Base-by-base conservation (phyloP, 2,329 filamentous ascomycete genomes). In the Colletotrichum orbiculare region DNA sequence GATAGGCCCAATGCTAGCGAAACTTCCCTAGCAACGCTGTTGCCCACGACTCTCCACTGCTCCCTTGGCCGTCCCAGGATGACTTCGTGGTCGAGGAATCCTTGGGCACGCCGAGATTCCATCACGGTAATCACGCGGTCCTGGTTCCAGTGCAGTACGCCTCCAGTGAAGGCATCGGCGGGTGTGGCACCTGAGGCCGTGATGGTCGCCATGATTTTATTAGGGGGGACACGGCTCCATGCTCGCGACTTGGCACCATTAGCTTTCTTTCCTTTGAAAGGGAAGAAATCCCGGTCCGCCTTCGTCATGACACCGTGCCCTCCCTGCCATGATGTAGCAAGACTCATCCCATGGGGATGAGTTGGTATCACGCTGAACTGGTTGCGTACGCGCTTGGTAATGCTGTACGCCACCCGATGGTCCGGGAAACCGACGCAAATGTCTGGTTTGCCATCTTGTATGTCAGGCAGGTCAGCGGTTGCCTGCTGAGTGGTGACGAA, bases 11-110 rank as follows among this genome's bases (percentile, higher is more conserved):
- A 73, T 0, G 87, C 87, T 15, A 93, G 75, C 0, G 91, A 86
- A 1, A 92, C 85, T 33, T 87, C 85, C 8, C 91, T 80, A 3
- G 91, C 87, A 0, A 96, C 92, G 35, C 89, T 92, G 74, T 96
- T 96, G 0, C 93, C 93, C 0, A 94, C 81, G 17, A 92, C 86
- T 59, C 83, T 85, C 78, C 86, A 89, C 71, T 92, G 89, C 2
- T 88, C 78, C 0, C 42, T 9, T 0, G 83, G 74, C 0, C 58
- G 71, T 0, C 92, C 92, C 1, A 94, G 74, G 1, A 96, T 74
- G 0, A 94, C 83, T 62, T 95, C 92, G 6, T 88, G 68, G 60
- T 95, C 91, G 0, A 82, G 87, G 45, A 91, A 88, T 0, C 91
- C 90, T 73, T 96, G 92, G 0, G 88, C 89, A 2, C 91, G 80